Conservation (phyloP, 2,329 filamentous ascomycete genomes). For the Claviceps quebecensis region DNA sequence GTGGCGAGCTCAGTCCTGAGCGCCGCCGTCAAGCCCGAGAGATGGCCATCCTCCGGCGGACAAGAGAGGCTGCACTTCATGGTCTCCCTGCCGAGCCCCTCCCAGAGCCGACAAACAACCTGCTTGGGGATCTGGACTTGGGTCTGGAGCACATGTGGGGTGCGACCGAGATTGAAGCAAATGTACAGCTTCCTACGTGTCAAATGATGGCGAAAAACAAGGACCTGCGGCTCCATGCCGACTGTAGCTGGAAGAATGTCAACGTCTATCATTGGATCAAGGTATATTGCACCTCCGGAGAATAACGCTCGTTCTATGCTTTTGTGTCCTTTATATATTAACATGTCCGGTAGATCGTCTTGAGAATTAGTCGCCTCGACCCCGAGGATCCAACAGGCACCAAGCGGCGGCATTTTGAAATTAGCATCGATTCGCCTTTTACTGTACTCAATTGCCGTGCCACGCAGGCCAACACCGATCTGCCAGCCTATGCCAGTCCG, state of each 20-base stretch:
- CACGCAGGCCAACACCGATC: conserved; percentile 75
- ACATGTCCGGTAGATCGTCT: conserved; percentile 52
- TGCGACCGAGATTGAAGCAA: conserved; percentile 89
- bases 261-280: conserved; percentile 96
- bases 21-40: conserved; percentile 34
- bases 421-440: conserved; percentile 90
- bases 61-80: conserved; percentile 34
- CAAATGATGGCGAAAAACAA: conserved; percentile 68
- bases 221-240: conserved; percentile 57
- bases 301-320: background rate
- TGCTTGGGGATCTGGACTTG: conserved; percentile 66
- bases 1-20: conserved; percentile 54
- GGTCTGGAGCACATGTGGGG: conserved; percentile 61
- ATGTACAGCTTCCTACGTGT: conserved; percentile 80
- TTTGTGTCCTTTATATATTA: background rate
- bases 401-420: conserved; percentile 83
- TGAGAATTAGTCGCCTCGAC: conserved; percentile 78
- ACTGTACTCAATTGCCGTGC: conserved; percentile 86
- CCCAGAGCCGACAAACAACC: conserved; percentile 47
- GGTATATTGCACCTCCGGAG: conserved; percentile 30
- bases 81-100: conserved; percentile 26
- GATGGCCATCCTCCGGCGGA: conserved; percentile 34
- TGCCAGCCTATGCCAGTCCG: conserved; percentile 58
- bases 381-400: conserved; percentile 54
- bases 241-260: conserved; percentile 87